Evolutionary conservation across 768 basidiomycete species (phyloP), one percentile per base, ranked within the genome.

Genomic region (Psilocybe tampanensis): DNA sequence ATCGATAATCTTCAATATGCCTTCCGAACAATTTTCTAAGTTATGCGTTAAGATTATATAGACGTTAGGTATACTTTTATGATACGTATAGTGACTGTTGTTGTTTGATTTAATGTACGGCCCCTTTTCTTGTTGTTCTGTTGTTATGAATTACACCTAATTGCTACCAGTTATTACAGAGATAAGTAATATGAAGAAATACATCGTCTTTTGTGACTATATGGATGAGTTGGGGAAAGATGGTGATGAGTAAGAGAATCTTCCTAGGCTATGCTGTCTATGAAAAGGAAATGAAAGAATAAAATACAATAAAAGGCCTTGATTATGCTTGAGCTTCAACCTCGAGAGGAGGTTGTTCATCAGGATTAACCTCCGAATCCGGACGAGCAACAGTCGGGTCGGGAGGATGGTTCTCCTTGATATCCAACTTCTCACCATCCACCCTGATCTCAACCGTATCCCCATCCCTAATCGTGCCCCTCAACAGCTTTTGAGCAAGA

Each of bases 401-500:
- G 1, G 80, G 72, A 4, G 70, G 58, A 59, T 91, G 89, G 60
- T 87, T 89, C 51, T 90, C 89, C 18, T 72, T 63, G 36, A 91
- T 84, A n/a, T 77, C 63, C 42, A 92, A 68, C 13, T 60, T 58
- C 22, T 76, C 73, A 26, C 64, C 75, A 34, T 62, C 60, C n/a
- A 84, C 80, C 2, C 79, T 74, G 34, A 92, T 79, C 33, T 73
- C 71, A 21, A 89, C 90, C 0, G 68, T 74, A 64, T 94, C 92
- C 0, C 90, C 90, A 62, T 89, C 86, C 58, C 58, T 59, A 32
- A 96, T 86, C 3, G 87, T 90, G 0, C 94, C 94, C 43, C 80
- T 80, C 59, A 97, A 72, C 65, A 96, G 65, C 68, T 89, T 90
- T 68, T 86, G 85, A 0, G 94, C 94, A 18, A 96, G 75, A 21